Conservation (phyloP, 2,329 filamentous ascomycete genomes). For the Microascus cirrosus region DNA sequence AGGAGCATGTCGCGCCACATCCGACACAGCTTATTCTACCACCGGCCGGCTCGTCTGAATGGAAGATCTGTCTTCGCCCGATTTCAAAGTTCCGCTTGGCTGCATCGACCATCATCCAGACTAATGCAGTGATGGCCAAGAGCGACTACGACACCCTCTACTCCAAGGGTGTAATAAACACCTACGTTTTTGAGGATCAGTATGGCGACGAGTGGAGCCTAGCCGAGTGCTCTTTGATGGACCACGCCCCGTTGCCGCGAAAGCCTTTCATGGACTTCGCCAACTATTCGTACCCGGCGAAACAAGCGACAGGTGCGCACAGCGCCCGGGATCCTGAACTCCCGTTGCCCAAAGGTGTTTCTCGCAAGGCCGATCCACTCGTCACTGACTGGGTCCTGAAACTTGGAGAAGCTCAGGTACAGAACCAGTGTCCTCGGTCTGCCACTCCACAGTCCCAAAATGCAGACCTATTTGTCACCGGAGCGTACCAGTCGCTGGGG, state of each 20-base stretch:
- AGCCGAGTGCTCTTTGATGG: not conserved
- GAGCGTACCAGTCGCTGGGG: not conserved
- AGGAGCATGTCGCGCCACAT: not conserved
- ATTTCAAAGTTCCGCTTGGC: constrained; percentile 16
- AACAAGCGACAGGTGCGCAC: not conserved
- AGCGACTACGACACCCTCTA: constrained; percentile 9
- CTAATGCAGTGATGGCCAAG: not conserved
- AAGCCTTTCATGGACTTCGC: not conserved
- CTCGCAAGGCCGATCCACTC: not conserved
- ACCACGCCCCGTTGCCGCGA: not conserved
- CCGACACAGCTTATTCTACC: constrained; percentile 13
- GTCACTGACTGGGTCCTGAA: not conserved
- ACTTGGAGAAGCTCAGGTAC: not conserved
- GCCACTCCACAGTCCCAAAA: not conserved
- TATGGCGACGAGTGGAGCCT: not conserved
- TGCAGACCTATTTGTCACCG: not conserved
- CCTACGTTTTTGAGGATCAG: not conserved
- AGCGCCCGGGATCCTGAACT: not conserved
- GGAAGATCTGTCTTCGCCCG: not conserved
- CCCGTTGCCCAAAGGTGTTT: not conserved
- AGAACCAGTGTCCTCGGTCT: not conserved
- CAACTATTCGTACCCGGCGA: not conserved
- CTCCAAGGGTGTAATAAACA: not conserved
- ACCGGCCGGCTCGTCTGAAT: constrained; percentile 5
- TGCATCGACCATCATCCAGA: constrained; percentile 14